A percentile compares a stretch with the other conserved stretches of the same genome.
These are phyloP conservation scores for Fusarium pseudoanthophilum DNA, from an alignment of 2,329 filamentous ascomycete species.

Conservation along the genomic window DNA sequence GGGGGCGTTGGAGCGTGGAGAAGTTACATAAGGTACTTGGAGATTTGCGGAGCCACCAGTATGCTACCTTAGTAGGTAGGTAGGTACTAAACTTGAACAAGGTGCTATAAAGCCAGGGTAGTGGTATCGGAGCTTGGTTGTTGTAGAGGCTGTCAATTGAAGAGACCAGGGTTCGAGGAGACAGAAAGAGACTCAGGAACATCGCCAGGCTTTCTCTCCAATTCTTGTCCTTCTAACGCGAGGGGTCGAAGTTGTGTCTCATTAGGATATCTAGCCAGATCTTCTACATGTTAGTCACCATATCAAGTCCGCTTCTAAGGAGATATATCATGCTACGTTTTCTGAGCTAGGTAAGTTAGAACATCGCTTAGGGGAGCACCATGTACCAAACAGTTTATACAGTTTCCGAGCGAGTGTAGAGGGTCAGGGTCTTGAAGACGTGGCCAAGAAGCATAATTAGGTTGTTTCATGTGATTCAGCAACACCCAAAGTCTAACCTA, in stretches of 20 bases:
- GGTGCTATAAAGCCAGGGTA: background rate
- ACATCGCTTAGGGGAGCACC: background rate
- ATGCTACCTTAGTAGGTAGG: background rate
- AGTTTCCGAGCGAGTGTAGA: background rate
- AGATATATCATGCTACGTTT: background rate
- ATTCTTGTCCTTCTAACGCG: background rate
- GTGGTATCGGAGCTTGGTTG: background rate
- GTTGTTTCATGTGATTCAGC: slow-evolving; percentile 1
- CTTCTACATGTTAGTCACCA: background rate
- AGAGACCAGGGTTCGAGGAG: background rate
- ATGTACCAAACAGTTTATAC: background rate
- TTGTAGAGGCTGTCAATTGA: background rate
- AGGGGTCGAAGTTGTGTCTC: background rate
- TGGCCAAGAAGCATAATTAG: background rate
- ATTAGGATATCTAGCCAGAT: background rate
- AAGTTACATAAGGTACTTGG: slow-evolving; percentile 16
- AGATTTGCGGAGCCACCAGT: slow-evolving; percentile 32
- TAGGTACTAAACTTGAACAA: slow-evolving; percentile 1
- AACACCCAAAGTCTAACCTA: background rate
- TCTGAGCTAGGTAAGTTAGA: background rate
- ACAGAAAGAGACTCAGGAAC: background rate
- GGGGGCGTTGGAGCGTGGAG: slow-evolving; percentile 35
- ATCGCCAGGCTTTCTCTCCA: background rate
- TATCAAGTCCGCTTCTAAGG: background rate
- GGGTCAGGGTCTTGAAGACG: background rate